Base-by-base conservation (phyloP, 1,284 basidiomycete species). In the Xerocomus amazonicus region DNA sequence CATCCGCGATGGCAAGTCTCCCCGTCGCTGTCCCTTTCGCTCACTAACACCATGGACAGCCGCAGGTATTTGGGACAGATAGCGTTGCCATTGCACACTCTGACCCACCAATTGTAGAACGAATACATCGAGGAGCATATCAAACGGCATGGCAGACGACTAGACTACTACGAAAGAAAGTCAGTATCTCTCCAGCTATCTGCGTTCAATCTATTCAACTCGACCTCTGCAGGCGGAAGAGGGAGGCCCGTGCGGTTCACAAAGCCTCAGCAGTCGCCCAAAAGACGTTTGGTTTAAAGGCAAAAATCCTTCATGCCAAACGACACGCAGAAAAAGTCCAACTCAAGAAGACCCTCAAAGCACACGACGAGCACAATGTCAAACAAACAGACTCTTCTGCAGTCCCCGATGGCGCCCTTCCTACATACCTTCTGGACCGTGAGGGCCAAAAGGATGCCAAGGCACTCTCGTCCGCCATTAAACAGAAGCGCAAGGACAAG, bases 401-500 rank as follows among this genome's bases (percentile, higher is more conserved):
- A 9, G 83, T 88, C 36, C 88, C 91, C 48, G 91, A 96, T 52
- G 91, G 87, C 53, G 95, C 95, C 47, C 75, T 97, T 38, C 94
- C 94, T 14, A 88, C 96, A 1, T 99, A 96, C 70, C 80, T 99
- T 52, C 86, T 99, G 52, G 97, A 99, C 69, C 86, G 97, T 54
- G 96, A 99, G 69, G 90, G 90, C 13, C 93, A 98, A 73, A 95
- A 92, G 72, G 93, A 99, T 62, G 97, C 97, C 47, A 99, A 99
- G 74, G 92, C 95, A 4, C 78, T 99, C 39, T 95, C 91, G n/a
- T 87, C 87, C 35, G 97, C 97, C 12, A 89, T 99, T 78, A 99
- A 99, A 75, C 94, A 99, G 73, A 92, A 95, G 69, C 84, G 97
- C 66, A 99, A 99, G 72, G 97, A 99, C 76, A 97, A 97, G 75